phyloP scores from a whole-genome alignment of 768 basidiomycete species.

The Tylopilus sp. region DNA sequence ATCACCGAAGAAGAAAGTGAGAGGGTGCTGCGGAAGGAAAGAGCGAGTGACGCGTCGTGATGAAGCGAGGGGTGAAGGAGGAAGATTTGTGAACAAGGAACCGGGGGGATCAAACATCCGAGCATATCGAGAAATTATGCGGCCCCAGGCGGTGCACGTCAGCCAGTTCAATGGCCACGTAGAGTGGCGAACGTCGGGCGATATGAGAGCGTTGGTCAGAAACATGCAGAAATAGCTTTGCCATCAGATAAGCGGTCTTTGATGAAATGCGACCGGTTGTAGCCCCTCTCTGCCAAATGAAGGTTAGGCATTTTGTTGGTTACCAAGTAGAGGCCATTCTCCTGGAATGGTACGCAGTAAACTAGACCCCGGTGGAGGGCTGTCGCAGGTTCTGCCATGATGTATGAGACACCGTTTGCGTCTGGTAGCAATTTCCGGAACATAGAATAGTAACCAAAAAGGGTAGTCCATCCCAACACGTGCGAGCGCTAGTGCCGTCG shows the following conservation, averaged over 20 bases:
- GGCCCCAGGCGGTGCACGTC: slow-evolving; percentile 14
- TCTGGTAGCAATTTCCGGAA: slow-evolving; percentile 23
- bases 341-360: slow-evolving; percentile 3
- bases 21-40: slow-evolving; percentile 9
- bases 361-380: not conserved
- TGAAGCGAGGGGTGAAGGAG: not conserved
- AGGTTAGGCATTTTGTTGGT: slow-evolving; percentile 6
- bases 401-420: slow-evolving; percentile 17
- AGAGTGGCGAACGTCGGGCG: slow-evolving; percentile 17
- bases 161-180: slow-evolving; percentile 6
- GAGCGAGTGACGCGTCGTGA: not conserved
- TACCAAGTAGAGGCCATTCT: slow-evolving; percentile 22
- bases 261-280: slow-evolving; percentile 23
- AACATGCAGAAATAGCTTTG: slow-evolving; percentile 9
- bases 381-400: not conserved
- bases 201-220: slow-evolving; percentile 26
- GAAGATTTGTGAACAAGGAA: slow-evolving; percentile 1
- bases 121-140: slow-evolving; percentile 12
- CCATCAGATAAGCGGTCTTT: slow-evolving; percentile 22
- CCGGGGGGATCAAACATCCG: slow-evolving; percentile 10
- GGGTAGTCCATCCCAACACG: not conserved
- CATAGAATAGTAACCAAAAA: not conserved
- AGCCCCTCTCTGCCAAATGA: slow-evolving; percentile 11
- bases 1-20: slow-evolving; percentile 10
- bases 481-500: not conserved